Conservation (phyloP, 768 basidiomycete species). For the Rubroboletus satanas region DNA sequence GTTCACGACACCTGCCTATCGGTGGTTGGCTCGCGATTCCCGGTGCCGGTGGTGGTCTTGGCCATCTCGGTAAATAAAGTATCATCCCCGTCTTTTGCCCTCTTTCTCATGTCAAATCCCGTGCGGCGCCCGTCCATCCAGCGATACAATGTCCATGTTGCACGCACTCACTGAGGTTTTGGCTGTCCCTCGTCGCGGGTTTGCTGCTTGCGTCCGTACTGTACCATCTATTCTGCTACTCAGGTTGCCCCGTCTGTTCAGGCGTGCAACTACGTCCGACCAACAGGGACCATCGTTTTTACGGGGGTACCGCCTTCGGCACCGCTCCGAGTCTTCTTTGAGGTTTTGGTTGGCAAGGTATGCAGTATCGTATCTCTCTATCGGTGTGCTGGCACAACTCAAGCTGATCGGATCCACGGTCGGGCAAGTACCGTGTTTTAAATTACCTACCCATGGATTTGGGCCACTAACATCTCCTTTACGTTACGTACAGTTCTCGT, state of each 20-base stretch:
- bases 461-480: neutral
- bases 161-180: neutral
- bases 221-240: neutral
- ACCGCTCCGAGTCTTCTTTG: conserved; percentile 29
- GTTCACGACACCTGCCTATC: conserved; percentile 11
- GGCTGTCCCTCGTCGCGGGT: neutral
- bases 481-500: conserved; percentile 25
- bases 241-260: conserved; percentile 38
- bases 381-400: neutral
- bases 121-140: neutral
- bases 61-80: conserved; percentile 34
- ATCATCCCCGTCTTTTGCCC: neutral
- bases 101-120: neutral
- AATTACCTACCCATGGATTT: neutral
- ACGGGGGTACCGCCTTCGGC: conserved; percentile 38
- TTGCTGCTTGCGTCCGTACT: neutral
- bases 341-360: conserved; percentile 29
- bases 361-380: neutral
- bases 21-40: conserved; percentile 42
- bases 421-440: conserved; percentile 11
- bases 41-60: conserved; percentile 41
- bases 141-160: conserved; percentile 34
- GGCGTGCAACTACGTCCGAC: conserved; percentile 44
- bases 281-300: conserved; percentile 38
- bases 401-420: conserved; percentile 18